A percentile compares a stretch with the other conserved stretches of the same genome.
phyloP scores from a whole-genome alignment of 2,329 filamentous ascomycete species.

The Bipolaris sorokiniana region DNA sequence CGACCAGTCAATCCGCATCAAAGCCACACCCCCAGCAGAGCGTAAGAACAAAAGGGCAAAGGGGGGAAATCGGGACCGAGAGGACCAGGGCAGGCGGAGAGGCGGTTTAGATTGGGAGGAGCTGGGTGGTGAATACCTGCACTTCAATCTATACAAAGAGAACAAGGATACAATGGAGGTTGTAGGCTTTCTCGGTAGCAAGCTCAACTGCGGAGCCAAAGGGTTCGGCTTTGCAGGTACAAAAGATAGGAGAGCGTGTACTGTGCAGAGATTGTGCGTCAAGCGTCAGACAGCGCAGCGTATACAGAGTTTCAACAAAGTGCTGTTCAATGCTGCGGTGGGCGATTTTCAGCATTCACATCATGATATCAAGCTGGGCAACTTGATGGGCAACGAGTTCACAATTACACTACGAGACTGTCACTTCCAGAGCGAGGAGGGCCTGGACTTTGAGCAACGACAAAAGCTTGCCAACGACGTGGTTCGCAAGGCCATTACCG shows the following conservation, averaged over 20 bases:
- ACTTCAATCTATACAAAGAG: slow-evolving; percentile 94
- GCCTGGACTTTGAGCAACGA: slow-evolving; percentile 42
- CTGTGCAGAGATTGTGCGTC: slow-evolving; percentile 79
- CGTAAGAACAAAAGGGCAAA: slow-evolving; percentile 42
- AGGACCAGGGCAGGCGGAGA: slow-evolving; percentile 34
- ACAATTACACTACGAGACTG: slow-evolving; percentile 89
- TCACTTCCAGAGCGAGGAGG: slow-evolving; percentile 60
- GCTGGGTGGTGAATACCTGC: slow-evolving; percentile 78
- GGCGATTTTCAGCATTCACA: slow-evolving; percentile 83
- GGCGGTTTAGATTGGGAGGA: slow-evolving; percentile 64
- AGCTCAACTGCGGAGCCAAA: slow-evolving; percentile 72
- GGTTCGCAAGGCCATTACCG: slow-evolving; percentile 66
- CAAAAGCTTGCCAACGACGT: slow-evolving; percentile 57
- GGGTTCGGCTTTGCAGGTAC: slow-evolving; percentile 84
- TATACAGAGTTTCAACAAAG: slow-evolving; percentile 67
- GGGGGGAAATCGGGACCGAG: slow-evolving; percentile 31
- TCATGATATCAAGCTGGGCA: slow-evolving; percentile 77
- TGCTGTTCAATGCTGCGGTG: slow-evolving; percentile 66
- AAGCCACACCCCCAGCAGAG: slow-evolving; percentile 51
- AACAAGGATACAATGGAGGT: slow-evolving; percentile 97
- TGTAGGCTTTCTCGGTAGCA: slow-evolving; percentile 74
- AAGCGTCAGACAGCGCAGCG: slow-evolving; percentile 66
- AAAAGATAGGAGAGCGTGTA: slow-evolving; percentile 87
- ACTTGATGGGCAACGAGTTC: slow-evolving; percentile 89
- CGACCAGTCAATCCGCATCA: slow-evolving; percentile 69